Percentiles rank a stretch among this genome's conserved stretches.
phyloP scores from a whole-genome alignment of 192 early-diverging fungal species.

The Podila epicladia region DNA sequence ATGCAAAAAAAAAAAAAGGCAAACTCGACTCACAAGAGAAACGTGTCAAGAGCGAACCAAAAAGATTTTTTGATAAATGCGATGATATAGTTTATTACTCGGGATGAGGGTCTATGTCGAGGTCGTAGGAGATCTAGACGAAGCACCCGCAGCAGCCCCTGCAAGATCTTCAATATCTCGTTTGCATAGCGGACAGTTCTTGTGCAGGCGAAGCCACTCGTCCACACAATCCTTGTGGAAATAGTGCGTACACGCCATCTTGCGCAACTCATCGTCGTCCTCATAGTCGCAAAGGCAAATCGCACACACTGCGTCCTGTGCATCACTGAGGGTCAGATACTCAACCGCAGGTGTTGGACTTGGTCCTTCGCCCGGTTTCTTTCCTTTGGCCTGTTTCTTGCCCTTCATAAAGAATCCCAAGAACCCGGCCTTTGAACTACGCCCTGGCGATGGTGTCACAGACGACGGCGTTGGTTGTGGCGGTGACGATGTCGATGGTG shows the following conservation, averaged over 20 bases:
- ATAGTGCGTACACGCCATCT: slow-evolving; percentile 81
- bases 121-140: not conserved
- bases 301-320: slow-evolving; percentile 77
- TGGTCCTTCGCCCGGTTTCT: not conserved
- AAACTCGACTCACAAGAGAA: too few species aligned
- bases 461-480: not conserved
- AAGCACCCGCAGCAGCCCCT: not conserved
- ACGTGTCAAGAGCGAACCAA: too few species aligned
- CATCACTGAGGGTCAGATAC: slow-evolving; percentile 61
- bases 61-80: too few species aligned
- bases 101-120: not conserved
- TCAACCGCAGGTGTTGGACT: not conserved
- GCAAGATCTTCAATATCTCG: slow-evolving; percentile 59
- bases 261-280: slow-evolving; percentile 76
- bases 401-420: slow-evolving; percentile 9
- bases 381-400: slow-evolving; percentile 10
- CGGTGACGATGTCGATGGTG: slow-evolving; percentile 2
- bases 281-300: slow-evolving; percentile 85
- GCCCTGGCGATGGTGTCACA: not conserved
- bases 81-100: not conserved
- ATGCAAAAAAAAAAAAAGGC: too few species aligned
- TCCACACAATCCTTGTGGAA: slow-evolving; percentile 87
- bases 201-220: slow-evolving; percentile 82
- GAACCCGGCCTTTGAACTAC: slow-evolving; percentile 8
- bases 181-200: slow-evolving; percentile 82